These are phyloP conservation scores for Talaromyces amestolkiae DNA, from an alignment of 2,329 filamentous ascomycete genomes.

Conservation along the genomic window DNA sequence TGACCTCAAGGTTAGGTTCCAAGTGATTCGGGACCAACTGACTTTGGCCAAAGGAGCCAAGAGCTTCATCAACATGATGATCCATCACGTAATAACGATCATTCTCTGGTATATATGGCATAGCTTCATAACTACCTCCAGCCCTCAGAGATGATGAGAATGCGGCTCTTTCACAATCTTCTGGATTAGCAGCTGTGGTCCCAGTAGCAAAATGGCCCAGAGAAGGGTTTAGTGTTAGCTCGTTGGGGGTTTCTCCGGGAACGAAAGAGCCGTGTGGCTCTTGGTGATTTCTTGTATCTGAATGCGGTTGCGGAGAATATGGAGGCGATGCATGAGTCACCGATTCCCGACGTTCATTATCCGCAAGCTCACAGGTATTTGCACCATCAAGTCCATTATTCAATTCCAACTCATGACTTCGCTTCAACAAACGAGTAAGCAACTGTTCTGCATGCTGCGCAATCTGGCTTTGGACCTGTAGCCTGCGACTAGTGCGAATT, in stretches of 20 bases:
- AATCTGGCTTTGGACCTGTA: not conserved
- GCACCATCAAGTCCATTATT: not conserved
- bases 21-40: not conserved
- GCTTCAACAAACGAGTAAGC: not conserved
- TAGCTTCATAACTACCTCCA: not conserved
- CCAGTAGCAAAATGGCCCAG: not conserved
- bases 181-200: not conserved
- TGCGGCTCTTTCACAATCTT: not conserved
- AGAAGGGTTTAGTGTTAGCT: not conserved
- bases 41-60: not conserved
- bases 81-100: slow-evolving; percentile 2
- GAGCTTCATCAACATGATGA: slow-evolving; percentile 3
- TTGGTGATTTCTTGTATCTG: not conserved
- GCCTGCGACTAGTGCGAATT: not conserved
- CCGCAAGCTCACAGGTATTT: not conserved
- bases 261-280: not conserved
- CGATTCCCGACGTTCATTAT: not conserved
- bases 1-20: not conserved
- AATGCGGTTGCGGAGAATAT: not conserved
- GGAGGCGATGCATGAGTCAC: not conserved
- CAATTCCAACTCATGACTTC: not conserved
- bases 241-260: not conserved
- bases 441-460: not conserved
- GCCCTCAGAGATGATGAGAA: not conserved
- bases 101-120: not conserved